Evolutionary conservation across 257 asterid genomes (phyloP).

Genomic region (Fraxinus cuspidata): DNA sequence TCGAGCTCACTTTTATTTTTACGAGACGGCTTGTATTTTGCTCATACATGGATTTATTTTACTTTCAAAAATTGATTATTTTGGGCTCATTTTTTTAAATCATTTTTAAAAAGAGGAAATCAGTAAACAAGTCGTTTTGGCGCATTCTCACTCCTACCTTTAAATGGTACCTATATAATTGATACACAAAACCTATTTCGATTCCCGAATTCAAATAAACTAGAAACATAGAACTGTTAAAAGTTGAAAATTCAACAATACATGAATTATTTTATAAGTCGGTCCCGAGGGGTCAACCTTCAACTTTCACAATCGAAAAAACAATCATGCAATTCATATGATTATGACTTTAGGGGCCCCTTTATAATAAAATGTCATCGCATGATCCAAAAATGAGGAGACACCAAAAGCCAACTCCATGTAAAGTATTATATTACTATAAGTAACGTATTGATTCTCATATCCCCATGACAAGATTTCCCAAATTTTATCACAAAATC

Average conservation of each 20-base stretch:
- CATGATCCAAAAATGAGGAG: constrained; percentile 51
- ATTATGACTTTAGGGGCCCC: constrained; percentile 45
- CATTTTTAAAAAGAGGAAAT: not conserved
- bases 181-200: too few relatives aligned
- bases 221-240: too few relatives aligned
- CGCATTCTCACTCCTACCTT: too few relatives aligned
- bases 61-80: too few relatives aligned
- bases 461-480: constrained; percentile 25
- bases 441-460: constrained; percentile 45
- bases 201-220: too few relatives aligned
- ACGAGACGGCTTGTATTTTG: too few relatives aligned
- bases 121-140: too few relatives aligned
- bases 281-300: not conserved
- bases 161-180: not conserved
- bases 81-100: not conserved
- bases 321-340: constrained; percentile 48
- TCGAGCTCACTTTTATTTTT: too few relatives aligned
- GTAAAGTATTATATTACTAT: not conserved
- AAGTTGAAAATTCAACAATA: too few relatives aligned
- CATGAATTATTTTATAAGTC: not conserved
- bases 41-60: too few relatives aligned
- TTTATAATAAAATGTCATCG: constrained; percentile 39
- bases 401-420: constrained; percentile 26
- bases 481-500: constrained; percentile 19
- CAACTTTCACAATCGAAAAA: constrained; percentile 15